Evolutionary conservation across 345 rosid genomes (phyloP).

Genomic region (Populus simonii): DNA sequence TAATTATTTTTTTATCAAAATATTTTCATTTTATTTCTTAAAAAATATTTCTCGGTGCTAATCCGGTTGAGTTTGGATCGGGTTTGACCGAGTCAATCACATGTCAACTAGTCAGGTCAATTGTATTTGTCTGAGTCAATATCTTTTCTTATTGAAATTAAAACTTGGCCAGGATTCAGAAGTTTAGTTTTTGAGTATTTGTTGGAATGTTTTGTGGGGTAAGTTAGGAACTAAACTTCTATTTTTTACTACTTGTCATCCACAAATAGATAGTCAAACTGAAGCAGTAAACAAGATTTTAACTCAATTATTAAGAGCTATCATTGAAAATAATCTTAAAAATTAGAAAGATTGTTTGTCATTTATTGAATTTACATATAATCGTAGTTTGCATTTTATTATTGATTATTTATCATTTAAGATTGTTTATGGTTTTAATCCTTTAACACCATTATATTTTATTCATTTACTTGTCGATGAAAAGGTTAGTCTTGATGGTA

Average conservation of each 20-base stretch:
- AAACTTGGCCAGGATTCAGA: too few relatives aligned
- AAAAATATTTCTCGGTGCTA: too few relatives aligned
- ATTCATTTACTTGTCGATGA: neutral
- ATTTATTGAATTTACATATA: neutral
- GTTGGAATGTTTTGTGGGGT: too few relatives aligned
- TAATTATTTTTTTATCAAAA: too few relatives aligned
- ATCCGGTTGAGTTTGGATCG: too few relatives aligned
- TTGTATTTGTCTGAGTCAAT: too few relatives aligned
- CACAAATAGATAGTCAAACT: neutral
- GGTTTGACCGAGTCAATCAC: too few relatives aligned
- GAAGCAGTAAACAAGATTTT: neutral
- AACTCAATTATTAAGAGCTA: neutral
- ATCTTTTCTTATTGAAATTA: too few relatives aligned
- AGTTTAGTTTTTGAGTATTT: too few relatives aligned
- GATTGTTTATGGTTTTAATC: neutral
- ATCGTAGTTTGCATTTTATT: neutral
- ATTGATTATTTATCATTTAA: neutral
- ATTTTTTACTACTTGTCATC: too few relatives aligned
- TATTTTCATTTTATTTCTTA: fast-evolving
- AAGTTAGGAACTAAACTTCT: too few relatives aligned
- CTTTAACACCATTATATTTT: neutral
- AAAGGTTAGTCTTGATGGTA: neutral
- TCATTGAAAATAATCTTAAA: neutral
- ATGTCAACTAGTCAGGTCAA: too few relatives aligned
- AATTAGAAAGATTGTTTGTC: neutral